These are phyloP conservation scores for Senna siamea DNA, from an alignment of 306 rosid species.

Conservation along the genomic window DNA sequence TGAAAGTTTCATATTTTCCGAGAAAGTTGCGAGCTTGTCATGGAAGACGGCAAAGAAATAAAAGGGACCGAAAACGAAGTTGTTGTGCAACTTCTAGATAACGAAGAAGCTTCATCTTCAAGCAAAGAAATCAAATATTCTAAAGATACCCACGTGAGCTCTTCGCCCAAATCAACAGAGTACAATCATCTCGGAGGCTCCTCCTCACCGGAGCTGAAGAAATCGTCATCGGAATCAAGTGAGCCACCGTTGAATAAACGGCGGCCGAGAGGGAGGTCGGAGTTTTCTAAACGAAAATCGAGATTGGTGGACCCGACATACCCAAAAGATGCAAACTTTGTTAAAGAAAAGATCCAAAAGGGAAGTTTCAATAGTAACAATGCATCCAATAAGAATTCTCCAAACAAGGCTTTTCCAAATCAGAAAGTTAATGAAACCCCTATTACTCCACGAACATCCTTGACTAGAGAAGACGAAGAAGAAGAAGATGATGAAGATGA, in stretches of 20 bases:
- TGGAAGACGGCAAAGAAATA: too few relatives aligned
- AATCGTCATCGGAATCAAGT: background rate
- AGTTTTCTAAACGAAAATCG: slow-evolving; percentile 66
- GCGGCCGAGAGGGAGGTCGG: slow-evolving; percentile 49
- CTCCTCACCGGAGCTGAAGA: slow-evolving; percentile 34
- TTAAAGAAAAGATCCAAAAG: slow-evolving; percentile 36
- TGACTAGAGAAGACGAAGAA: slow-evolving; percentile 58
- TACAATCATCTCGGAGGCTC: slow-evolving; percentile 35
- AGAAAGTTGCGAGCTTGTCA: too few relatives aligned
- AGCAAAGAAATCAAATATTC: too few relatives aligned
- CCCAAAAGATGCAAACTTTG: slow-evolving; percentile 36
- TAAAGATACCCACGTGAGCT: too few relatives aligned
- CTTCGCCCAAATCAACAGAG: slow-evolving; percentile 43
- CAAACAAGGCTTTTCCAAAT: slow-evolving; percentile 44
- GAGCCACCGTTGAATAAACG: slow-evolving; percentile 36
- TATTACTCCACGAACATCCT: slow-evolving; percentile 59
- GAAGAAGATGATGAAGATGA: slow-evolving; percentile 85
- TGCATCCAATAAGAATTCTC: slow-evolving; percentile 36
- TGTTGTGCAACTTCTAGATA: too few relatives aligned
- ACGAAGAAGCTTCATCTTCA: too few relatives aligned
- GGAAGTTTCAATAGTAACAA: background rate
- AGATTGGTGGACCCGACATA: slow-evolving; percentile 64
- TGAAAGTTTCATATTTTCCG: too few relatives aligned
- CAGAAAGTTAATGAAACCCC: slow-evolving; percentile 34
- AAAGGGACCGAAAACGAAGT: too few relatives aligned